A percentile compares a stretch with the other conserved stretches of the same genome.
Conservation (phyloP, 371 early-diverging fungal genomes). For the Mucor lusitanicus region DNA sequence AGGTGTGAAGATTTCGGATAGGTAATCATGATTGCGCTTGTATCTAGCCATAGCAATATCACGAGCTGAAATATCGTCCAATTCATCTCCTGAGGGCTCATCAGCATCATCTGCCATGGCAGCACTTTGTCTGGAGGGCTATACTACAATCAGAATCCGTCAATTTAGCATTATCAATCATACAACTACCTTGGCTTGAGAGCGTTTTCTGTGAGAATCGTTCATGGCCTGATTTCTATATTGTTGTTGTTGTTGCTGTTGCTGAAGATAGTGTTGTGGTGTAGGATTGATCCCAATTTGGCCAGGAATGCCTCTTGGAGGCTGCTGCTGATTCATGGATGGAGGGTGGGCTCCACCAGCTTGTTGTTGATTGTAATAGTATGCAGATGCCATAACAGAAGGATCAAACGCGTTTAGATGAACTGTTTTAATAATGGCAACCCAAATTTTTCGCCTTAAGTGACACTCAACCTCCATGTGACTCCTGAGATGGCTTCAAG, state of each 20-base stretch:
- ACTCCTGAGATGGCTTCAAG: not conserved
- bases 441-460: not conserved
- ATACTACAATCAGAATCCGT: not conserved
- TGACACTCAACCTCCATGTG: not conserved
- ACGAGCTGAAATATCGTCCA: constrained; percentile 67
- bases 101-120: constrained; percentile 27
- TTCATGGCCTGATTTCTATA: constrained; percentile 20
- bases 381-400: constrained; percentile 27
- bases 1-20: constrained; percentile 79
- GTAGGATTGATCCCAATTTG: constrained; percentile 19
- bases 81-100: constrained; percentile 59
- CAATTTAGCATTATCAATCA: not conserved
- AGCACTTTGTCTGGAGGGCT: constrained; percentile 16
- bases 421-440: not conserved
- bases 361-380: constrained; percentile 34
- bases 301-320: constrained; percentile 10
- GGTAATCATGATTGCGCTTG: constrained; percentile 78
- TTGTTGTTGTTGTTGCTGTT: constrained; percentile 27
- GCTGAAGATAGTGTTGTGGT: constrained; percentile 22
- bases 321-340: constrained; percentile 7
- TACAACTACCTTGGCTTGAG: constrained; percentile 24
- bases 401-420: not conserved
- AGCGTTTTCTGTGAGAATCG: constrained; percentile 23
- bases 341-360: not conserved
- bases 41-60: constrained; percentile 80